A percentile compares a stretch with the other conserved stretches of the same genome.
These are phyloP conservation scores for Globisporangium nunn DNA, from an alignment of 352 stramenopile genomes.

Conservation along the genomic window DNA sequence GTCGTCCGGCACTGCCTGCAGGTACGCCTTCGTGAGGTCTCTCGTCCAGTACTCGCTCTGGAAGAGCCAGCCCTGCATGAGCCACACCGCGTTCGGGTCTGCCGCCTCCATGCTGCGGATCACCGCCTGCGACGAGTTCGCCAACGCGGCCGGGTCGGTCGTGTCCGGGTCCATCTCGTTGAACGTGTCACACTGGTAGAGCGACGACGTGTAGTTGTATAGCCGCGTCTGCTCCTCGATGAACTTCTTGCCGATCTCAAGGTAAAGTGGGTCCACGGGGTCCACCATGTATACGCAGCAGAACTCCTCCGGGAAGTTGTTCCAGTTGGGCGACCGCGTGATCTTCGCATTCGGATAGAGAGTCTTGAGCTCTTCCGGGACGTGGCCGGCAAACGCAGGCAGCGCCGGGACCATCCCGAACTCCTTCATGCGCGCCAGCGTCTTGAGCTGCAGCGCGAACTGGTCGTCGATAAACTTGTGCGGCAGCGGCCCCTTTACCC, in stretches of 20 bases:
- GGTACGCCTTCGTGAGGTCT: constrained; percentile 39
- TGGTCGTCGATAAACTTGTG: constrained; percentile 83
- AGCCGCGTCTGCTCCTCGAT: constrained; percentile 57
- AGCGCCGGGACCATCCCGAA: constrained; percentile 88
- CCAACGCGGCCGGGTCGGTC: constrained; percentile 36
- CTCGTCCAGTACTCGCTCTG: constrained; percentile 68
- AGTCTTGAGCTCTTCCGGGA: constrained; percentile 74
- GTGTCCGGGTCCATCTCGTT: constrained; percentile 80
- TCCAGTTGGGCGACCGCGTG: constrained; percentile 72
- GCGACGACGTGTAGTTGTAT: constrained; percentile 67
- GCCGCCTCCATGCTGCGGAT: constrained; percentile 66
- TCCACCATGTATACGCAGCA: constrained; percentile 84
- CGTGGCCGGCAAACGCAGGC: constrained; percentile 85
- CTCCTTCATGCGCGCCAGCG: constrained; percentile 76
- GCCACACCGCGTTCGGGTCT: constrained; percentile 71
- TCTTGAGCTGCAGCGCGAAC: constrained; percentile 66
- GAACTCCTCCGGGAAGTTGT: constrained; percentile 70
- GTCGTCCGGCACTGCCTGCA: constrained; percentile 46
- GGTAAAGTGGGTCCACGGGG: constrained; percentile 74
- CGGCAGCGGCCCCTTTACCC: constrained; percentile 76
- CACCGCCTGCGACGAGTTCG: constrained; percentile 51
- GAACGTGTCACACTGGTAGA: constrained; percentile 81
- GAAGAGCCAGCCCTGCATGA: constrained; percentile 83
- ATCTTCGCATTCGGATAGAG: constrained; percentile 76
- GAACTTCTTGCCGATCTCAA: constrained; percentile 70